A percentile compares a stretch with the other conserved stretches of the same genome.
Evolutionary conservation across 2,329 filamentous ascomycete genomes (phyloP).

Genomic region (Diaporthe vexans): DNA sequence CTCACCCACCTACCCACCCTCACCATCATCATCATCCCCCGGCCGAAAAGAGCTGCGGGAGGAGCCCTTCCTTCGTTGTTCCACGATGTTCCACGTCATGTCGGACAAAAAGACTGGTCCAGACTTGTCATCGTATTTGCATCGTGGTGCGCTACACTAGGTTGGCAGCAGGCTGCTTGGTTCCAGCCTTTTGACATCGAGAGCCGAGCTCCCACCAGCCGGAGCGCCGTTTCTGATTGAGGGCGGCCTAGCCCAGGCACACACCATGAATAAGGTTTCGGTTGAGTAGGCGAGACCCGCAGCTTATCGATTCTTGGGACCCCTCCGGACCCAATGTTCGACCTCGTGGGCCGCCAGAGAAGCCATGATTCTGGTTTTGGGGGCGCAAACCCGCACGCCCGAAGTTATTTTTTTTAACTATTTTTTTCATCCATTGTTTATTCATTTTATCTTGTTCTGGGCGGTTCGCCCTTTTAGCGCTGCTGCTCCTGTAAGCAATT

Average conservation of each 20-base stretch:
- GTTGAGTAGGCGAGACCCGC: slow-evolving; percentile 23
- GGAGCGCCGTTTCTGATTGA: slow-evolving; percentile 27
- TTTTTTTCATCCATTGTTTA: too few species aligned
- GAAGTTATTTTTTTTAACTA: not conserved
- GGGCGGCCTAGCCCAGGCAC: not conserved
- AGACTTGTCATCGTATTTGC: slow-evolving; percentile 15
- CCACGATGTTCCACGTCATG: not conserved
- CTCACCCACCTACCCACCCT: not conserved
- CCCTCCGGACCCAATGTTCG: not conserved
- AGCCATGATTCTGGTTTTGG: not conserved
- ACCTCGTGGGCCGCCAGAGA: not conserved
- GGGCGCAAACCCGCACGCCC: not conserved
- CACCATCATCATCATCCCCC: not conserved
- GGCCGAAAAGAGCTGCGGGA: not conserved
- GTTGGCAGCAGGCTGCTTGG: slow-evolving; percentile 1
- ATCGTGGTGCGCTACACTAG: not conserved
- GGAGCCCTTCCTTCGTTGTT: not conserved
- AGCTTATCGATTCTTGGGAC: slow-evolving; percentile 9
- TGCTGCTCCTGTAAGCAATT: not conserved
- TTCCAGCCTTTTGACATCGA: slow-evolving; percentile 5
- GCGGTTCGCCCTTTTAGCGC: not conserved
- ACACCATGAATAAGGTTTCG: slow-evolving; percentile 25
- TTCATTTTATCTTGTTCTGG: not conserved
- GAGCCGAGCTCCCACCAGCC: slow-evolving; percentile 8
- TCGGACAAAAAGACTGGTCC: slow-evolving; percentile 3